Evolutionary conservation across 1,284 basidiomycete genomes (phyloP).

Genomic region (Irpex sp.): DNA sequence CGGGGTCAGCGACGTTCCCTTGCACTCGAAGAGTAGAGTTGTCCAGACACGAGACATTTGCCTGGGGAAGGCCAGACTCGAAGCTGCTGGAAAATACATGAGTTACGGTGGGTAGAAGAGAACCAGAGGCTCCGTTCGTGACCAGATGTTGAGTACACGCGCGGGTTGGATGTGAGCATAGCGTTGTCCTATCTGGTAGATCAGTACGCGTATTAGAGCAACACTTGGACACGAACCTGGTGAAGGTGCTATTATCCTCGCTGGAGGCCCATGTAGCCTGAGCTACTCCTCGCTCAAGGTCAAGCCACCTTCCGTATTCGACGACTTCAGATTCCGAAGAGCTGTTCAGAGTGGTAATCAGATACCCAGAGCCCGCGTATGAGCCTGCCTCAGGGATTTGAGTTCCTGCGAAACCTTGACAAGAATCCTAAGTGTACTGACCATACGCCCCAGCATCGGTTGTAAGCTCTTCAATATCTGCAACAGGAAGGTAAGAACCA

Average conservation of each 20-base stretch:
- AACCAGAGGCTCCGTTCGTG: slow-evolving; percentile 25
- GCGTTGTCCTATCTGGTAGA: slow-evolving; percentile 57
- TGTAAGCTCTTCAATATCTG: slow-evolving; percentile 65
- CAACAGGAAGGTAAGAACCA: slow-evolving; percentile 1
- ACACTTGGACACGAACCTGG: slow-evolving; percentile 45
- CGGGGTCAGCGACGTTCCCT: slow-evolving; percentile 58
- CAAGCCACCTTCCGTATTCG: slow-evolving; percentile 72
- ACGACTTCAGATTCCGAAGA: slow-evolving; percentile 42
- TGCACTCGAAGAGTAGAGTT: slow-evolving; percentile 62
- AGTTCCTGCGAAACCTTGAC: neutral
- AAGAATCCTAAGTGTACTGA: slow-evolving; percentile 31
- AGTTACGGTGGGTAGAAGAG: slow-evolving; percentile 45
- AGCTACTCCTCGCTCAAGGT: slow-evolving; percentile 69
- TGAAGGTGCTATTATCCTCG: slow-evolving; percentile 50
- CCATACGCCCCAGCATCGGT: slow-evolving; percentile 72
- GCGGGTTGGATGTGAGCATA: slow-evolving; percentile 73
- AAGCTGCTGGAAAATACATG: slow-evolving; percentile 60
- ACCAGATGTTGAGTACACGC: slow-evolving; percentile 67
- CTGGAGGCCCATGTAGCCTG: slow-evolving; percentile 61
- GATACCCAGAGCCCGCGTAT: slow-evolving; percentile 72
- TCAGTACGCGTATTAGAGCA: neutral
- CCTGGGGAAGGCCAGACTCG: slow-evolving; percentile 58
- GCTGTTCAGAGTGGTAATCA: slow-evolving; percentile 58
- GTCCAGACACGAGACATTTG: slow-evolving; percentile 70
- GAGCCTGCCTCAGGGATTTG: slow-evolving; percentile 55